phyloP scores from a whole-genome alignment of 1,284 basidiomycete species.

The Tylopilus sp. region DNA sequence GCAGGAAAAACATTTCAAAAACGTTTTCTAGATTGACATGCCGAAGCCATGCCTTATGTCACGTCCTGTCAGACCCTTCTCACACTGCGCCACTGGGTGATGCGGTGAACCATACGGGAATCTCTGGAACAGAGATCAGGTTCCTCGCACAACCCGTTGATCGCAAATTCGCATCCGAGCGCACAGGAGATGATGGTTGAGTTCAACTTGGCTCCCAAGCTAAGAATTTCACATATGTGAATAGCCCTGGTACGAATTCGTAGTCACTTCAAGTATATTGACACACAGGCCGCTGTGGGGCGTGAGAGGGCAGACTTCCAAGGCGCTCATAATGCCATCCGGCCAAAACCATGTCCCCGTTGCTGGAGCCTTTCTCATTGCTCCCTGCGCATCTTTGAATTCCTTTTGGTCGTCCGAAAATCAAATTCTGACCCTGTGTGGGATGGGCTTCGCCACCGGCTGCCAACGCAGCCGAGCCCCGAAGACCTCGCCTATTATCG shows the following conservation, averaged over 20 bases:
- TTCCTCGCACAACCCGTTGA: background rate
- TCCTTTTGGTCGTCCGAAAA: background rate
- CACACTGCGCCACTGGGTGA: constrained; percentile 2
- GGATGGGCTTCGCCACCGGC: background rate
- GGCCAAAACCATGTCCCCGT: background rate
- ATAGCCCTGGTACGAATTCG: background rate
- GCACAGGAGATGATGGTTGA: no score
- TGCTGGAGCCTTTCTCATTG: background rate
- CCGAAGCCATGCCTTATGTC: constrained; percentile 1
- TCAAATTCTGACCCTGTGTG: background rate
- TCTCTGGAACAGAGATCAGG: background rate
- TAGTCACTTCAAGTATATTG: background rate
- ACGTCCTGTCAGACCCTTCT: background rate
- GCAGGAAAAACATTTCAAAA: no score
- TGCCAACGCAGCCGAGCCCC: background rate
- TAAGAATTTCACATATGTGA: background rate
- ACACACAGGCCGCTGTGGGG: background rate
- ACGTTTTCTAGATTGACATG: no score
- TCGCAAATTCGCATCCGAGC: background rate
- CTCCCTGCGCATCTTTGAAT: background rate
- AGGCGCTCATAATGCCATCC: background rate
- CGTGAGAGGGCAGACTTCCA: background rate
- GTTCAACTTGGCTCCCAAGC: background rate
- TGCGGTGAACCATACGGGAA: no score
- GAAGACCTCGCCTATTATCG: background rate